A percentile compares a stretch with the other conserved stretches of the same genome.
Evolutionary conservation across 495 filamentous ascomycete genomes (phyloP).

Genomic region (Penicillium psychrofluorescens): DNA sequence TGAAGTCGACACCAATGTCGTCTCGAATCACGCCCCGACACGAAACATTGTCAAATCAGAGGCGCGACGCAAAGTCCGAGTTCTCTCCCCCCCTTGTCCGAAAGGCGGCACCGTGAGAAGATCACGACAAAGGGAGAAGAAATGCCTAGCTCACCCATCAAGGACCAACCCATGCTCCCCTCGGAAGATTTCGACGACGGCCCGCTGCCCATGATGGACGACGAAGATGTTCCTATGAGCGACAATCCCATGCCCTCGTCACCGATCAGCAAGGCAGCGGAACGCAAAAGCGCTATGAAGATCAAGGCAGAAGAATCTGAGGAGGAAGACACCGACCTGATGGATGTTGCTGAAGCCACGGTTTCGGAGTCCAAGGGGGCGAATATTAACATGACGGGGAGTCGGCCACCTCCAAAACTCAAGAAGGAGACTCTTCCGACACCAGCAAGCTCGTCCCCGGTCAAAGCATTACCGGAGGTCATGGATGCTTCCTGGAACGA

Average conservation of each 20-base stretch:
- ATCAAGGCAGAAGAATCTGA: constrained; percentile 61
- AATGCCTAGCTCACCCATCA: constrained; percentile 21
- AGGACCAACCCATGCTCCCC: constrained; percentile 28
- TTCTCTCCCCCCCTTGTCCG: constrained; percentile 66
- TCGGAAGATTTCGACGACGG: constrained; percentile 48
- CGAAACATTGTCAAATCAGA: constrained; percentile 63
- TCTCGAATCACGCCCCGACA: constrained; percentile 46
- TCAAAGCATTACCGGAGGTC: constrained; percentile 45
- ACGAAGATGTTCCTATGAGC: constrained; percentile 73
- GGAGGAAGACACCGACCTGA: constrained; percentile 72
- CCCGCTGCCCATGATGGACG: constrained; percentile 35
- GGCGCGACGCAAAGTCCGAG: constrained; percentile 68
- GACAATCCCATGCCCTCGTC: constrained; percentile 76
- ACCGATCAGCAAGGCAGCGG: constrained; percentile 70
- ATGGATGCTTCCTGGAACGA: constrained; percentile 90
- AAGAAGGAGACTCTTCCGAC: constrained; percentile 59
- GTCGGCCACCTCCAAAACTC: constrained; percentile 69
- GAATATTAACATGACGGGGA: constrained; percentile 82
- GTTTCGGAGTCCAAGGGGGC: constrained; percentile 53
- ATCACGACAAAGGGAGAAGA: constrained; percentile 35
- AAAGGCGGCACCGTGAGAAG: constrained; percentile 40
- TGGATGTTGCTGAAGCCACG: constrained; percentile 76
- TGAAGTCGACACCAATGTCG: constrained; percentile 79
- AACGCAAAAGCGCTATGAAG: constrained; percentile 55
- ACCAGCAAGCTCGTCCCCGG: constrained; percentile 71